These are phyloP conservation scores for Trichophaea hybrida DNA, from an alignment of 2,329 filamentous ascomycete genomes.

Conservation along the genomic window DNA sequence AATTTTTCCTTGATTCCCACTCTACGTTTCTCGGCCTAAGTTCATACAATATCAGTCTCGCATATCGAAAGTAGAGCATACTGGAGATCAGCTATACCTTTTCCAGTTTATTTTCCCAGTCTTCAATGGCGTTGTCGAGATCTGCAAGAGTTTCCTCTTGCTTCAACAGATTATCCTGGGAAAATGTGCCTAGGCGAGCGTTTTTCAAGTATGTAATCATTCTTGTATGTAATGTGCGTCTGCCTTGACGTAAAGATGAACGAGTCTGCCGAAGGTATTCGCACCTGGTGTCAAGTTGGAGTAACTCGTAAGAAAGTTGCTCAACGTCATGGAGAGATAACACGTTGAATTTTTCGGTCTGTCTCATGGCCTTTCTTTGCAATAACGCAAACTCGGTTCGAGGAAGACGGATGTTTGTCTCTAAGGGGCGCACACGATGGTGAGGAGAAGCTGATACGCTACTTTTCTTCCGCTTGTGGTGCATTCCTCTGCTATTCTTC, in stretches of 20 bases:
- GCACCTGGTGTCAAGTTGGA: slow-evolving; percentile 60
- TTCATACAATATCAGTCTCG: background rate
- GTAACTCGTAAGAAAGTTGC: slow-evolving; percentile 52
- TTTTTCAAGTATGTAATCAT: slow-evolving; percentile 66
- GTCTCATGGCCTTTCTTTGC: slow-evolving; percentile 47
- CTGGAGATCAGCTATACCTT: slow-evolving; percentile 12
- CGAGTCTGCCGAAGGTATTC: slow-evolving; percentile 67
- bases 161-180: slow-evolving; percentile 58
- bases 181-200: slow-evolving; percentile 55
- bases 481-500: background rate
- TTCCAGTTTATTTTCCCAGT: slow-evolving; percentile 69
- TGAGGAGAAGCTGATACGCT: slow-evolving; percentile 35
- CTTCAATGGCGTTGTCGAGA: slow-evolving; percentile 62
- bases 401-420: slow-evolving; percentile 39
- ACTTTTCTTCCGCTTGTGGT: slow-evolving; percentile 17
- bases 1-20: slow-evolving; percentile 64
- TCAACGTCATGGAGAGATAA: slow-evolving; percentile 49
- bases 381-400: slow-evolving; percentile 39
- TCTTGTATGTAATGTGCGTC: slow-evolving; percentile 59
- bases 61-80: background rate
- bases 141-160: slow-evolving; percentile 68
- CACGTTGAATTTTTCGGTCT: slow-evolving; percentile 51
- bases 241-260: slow-evolving; percentile 57
- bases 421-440: slow-evolving; percentile 40
- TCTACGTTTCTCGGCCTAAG: slow-evolving; percentile 56